Evolutionary conservation across 371 early-diverging fungal species (phyloP).

Genomic region (Mucor racemosus): DNA sequence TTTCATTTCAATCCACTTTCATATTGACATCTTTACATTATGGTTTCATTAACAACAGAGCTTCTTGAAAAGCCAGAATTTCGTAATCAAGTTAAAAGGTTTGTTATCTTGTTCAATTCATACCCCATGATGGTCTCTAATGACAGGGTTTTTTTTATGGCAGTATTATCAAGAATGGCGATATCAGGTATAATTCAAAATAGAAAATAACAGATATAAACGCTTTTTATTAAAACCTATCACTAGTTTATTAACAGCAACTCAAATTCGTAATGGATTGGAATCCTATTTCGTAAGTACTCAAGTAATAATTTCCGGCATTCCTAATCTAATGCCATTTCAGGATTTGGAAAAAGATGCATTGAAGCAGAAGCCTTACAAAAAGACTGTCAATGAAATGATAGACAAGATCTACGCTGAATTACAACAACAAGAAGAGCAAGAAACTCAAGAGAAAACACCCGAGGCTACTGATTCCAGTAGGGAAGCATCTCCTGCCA

Average conservation of each 20-base stretch:
- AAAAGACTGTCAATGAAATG: conserved; percentile 22
- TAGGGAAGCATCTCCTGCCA: not conserved
- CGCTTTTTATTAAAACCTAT: not conserved
- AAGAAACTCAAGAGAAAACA: not conserved
- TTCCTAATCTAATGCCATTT: not conserved
- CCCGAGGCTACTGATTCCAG: not conserved
- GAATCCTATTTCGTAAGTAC: conserved; percentile 20
- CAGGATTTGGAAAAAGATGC: conserved; percentile 30
- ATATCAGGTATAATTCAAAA: not conserved
- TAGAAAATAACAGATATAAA: no score
- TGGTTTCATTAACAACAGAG: not conserved
- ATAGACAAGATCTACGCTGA: conserved; percentile 30
- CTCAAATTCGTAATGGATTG: conserved; percentile 9
- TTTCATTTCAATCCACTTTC: not conserved
- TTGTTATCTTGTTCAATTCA: not conserved
- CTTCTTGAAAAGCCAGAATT: conserved; percentile 11
- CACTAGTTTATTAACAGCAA: conserved; percentile 18
- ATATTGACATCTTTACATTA: not conserved
- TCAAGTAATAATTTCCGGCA: not conserved
- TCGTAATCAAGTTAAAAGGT: conserved; percentile 13
- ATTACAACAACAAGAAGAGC: not conserved
- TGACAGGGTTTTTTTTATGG: not conserved
- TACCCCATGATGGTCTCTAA: not conserved
- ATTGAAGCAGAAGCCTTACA: conserved; percentile 35
- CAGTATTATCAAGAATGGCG: conserved; percentile 21